Conservation (phyloP, 257 asterid genomes). For the Sherardia arvensis region DNA sequence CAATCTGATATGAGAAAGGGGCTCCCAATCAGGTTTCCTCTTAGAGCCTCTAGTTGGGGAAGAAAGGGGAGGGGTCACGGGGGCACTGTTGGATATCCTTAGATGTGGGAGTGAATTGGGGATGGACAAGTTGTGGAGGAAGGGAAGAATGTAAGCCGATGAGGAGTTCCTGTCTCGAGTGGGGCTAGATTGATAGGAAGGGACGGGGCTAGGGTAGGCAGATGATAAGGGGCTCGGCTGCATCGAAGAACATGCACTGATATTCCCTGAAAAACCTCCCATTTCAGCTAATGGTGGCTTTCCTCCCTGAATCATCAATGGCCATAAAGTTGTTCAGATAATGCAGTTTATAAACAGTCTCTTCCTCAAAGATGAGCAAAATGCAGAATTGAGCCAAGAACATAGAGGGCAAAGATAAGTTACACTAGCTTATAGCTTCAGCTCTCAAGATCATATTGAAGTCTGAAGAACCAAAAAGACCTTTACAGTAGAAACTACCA, state of each 20-base stretch:
- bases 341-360: neutral
- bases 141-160: conserved; percentile 36
- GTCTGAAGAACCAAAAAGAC: neutral
- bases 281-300: conserved; percentile 35
- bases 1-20: conserved; percentile 34
- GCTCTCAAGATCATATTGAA: neutral
- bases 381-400: neutral
- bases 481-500: neutral
- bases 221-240: conserved; percentile 66
- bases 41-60: conserved; percentile 67
- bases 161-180: conserved; percentile 47
- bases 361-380: neutral
- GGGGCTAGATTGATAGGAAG: conserved; percentile 77
- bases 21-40: conserved; percentile 51
- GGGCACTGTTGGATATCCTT: conserved; percentile 77
- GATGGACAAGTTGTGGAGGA: conserved; percentile 36
- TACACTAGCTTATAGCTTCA: neutral
- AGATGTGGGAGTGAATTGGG: conserved; percentile 51
- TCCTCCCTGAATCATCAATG: conserved; percentile 32
- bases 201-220: conserved; percentile 56
- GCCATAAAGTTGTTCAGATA: conserved; percentile 4
- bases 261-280: conserved; percentile 24
- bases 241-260: conserved; percentile 46
- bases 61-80: conserved; percentile 82
- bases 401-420: neutral